Conservation (phyloP, 2,329 filamentous ascomycete species). For the Claviceps purpurea region DNA sequence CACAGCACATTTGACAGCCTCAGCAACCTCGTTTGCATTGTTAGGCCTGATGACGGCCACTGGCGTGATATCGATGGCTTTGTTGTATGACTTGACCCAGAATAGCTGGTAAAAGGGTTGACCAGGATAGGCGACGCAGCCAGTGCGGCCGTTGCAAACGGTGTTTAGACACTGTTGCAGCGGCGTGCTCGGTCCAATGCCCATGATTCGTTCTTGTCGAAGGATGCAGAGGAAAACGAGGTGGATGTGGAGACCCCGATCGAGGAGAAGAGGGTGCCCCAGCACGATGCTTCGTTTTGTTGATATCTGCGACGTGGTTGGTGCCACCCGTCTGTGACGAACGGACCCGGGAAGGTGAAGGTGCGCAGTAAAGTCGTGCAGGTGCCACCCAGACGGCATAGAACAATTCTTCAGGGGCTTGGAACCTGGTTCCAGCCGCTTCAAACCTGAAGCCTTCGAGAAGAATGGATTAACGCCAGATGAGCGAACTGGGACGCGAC, state of each 20-base stretch:
- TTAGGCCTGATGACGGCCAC: slow-evolving; percentile 42
- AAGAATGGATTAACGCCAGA: background rate
- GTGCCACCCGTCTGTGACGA: background rate
- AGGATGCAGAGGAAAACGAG: background rate
- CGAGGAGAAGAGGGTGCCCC: background rate
- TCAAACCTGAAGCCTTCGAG: background rate
- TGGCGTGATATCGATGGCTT: slow-evolving; percentile 35
- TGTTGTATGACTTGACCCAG: slow-evolving; percentile 42
- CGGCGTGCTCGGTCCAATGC: slow-evolving; percentile 25
- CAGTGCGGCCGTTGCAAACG: slow-evolving; percentile 29
- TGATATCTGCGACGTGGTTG: background rate
- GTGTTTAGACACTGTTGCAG: slow-evolving; percentile 31
- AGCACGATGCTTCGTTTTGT: background rate
- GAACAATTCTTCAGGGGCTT: background rate
- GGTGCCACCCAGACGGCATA: background rate
- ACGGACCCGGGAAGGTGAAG: background rate
- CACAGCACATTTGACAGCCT: slow-evolving; percentile 43
- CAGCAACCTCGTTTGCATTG: slow-evolving; percentile 39
- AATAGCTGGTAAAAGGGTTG: slow-evolving; percentile 29
- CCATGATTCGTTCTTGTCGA: slow-evolving; percentile 21
- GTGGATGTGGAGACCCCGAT: background rate
- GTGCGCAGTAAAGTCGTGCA: background rate
- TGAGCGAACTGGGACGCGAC: background rate
- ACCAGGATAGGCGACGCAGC: slow-evolving; percentile 33
- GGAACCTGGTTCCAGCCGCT: background rate